phyloP scores from a whole-genome alignment of 2,329 filamentous ascomycete species.

The Talaromyces sp. region DNA sequence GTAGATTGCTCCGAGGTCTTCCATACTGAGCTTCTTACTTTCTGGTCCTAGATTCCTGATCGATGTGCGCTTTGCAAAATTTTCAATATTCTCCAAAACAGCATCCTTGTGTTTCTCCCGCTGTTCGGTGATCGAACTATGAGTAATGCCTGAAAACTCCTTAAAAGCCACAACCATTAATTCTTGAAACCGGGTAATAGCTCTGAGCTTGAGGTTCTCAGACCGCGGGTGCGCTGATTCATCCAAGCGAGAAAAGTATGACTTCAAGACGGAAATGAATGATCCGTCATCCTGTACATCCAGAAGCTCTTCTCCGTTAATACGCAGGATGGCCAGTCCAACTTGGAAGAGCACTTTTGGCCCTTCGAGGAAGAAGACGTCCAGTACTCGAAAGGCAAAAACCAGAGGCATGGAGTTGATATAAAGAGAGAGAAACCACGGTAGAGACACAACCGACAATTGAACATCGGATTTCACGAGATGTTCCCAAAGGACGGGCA shows the following conservation, averaged over 20 bases:
- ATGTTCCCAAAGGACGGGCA: slow-evolving; percentile 97
- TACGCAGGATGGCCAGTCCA: slow-evolving; percentile 88
- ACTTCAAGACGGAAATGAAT: slow-evolving; percentile 93
- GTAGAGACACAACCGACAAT: slow-evolving; percentile 90
- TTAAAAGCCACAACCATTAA: slow-evolving; percentile 99
- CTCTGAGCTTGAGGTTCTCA: slow-evolving; percentile 87
- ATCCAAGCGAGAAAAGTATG: slow-evolving; percentile 87
- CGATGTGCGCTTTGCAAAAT: slow-evolving; percentile 91
- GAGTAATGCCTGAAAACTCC: slow-evolving; percentile 92
- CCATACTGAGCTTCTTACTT: slow-evolving; percentile 79
- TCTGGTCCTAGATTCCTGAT: slow-evolving; percentile 94
- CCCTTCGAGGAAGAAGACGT: slow-evolving; percentile 97
- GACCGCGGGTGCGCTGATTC: slow-evolving; percentile 94
- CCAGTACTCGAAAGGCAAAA: slow-evolving; percentile 91
- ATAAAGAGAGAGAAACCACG: slow-evolving; percentile 96
- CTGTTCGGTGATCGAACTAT: slow-evolving; percentile 83
- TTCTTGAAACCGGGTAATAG: slow-evolving; percentile 94
- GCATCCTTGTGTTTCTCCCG: slow-evolving; percentile 89
- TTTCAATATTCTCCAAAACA: slow-evolving; percentile 93
- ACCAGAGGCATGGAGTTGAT: slow-evolving; percentile 99
- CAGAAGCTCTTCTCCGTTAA: slow-evolving; percentile 92
- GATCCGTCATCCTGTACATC: slow-evolving; percentile 92
- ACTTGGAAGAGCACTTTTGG: slow-evolving; percentile 97
- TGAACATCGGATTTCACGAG: slow-evolving; percentile 96
- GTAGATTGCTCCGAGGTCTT: slow-evolving; percentile 85